Base-by-base conservation (phyloP, 2,329 filamentous ascomycete genomes). In the Hypoxylon sp. region DNA sequence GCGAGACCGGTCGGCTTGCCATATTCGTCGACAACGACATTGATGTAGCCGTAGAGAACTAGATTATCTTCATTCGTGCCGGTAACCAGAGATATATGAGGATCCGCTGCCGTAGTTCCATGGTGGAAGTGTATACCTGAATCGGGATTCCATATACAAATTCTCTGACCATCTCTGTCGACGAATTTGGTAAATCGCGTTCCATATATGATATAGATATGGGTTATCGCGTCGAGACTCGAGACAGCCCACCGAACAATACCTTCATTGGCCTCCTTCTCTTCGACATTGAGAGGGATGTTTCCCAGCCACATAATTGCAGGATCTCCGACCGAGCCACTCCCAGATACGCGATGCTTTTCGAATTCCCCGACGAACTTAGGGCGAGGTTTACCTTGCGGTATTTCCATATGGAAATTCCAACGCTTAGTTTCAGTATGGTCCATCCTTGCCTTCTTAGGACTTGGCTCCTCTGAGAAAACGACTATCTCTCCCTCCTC, bases 171-270 rank as follows among this genome's bases (percentile, higher is more conserved):
- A n/a, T 71, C 63, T 46, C 63, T 59, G 24, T 71, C 57, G 5
- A 70, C 24, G 11, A 57, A 63, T 57, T 54, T 70, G 35, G 4
- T 63, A n/a, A 53, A 19, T 29, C 65, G 60, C 3, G 48, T 10
- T 19, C 35, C 61, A 33, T 46, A 63, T 48, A 54, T 42, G n/a
- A 72, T 67, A 35, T 72, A 70, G 10, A 72, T 10, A 31, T 72
- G 67, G n/a, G 67, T 70, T 19, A 68, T 44, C 2, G 5, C 17
- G 5, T 35, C 17, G 6, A 70, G 47, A 4, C 24, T 17, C n/a
- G 11, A 6, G 17, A 55, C 62, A 13, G 55, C 42, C 42, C 35
- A 19, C 3, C 58, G 44, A 39, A 51, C 65, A 29, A 65, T 31
- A 13, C 29, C 48, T 47, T 67, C 33, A 29, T 57, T 61, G 19